Evolutionary conservation across 2,329 filamentous ascomycete species (phyloP).

Genomic region (Microsporum ferrugineum): DNA sequence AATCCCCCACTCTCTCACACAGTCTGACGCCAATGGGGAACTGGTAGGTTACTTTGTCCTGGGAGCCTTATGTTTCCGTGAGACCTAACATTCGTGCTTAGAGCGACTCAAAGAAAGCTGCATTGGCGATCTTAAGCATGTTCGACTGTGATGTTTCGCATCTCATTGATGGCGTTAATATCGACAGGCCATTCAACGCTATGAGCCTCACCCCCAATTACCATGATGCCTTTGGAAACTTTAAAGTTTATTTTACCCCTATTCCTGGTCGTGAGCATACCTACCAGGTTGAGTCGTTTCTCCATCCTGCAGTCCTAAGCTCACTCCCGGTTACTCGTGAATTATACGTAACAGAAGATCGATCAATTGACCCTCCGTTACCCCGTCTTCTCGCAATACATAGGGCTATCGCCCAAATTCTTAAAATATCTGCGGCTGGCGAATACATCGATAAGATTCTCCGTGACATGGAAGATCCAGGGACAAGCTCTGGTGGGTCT

Average conservation of each 20-base stretch:
- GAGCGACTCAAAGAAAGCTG: slow-evolving; percentile 21
- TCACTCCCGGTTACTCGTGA: slow-evolving; percentile 16
- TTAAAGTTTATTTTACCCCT: slow-evolving; percentile 21
- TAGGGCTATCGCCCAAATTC: slow-evolving; percentile 2
- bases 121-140: slow-evolving; percentile 32
- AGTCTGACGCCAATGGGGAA: not conserved
- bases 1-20: not conserved
- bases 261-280: slow-evolving; percentile 14
- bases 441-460: not conserved
- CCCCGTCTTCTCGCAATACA: slow-evolving; percentile 1
- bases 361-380: slow-evolving; percentile 18
- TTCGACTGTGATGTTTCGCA: slow-evolving; percentile 28
- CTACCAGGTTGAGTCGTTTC: slow-evolving; percentile 18
- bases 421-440: not conserved
- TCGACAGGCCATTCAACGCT: slow-evolving; percentile 16
- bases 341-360: slow-evolving; percentile 19
- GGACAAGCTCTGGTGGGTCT: not conserved
- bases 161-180: slow-evolving; percentile 30
- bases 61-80: not conserved
- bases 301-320: not conserved
- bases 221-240: slow-evolving; percentile 10
- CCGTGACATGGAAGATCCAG: not conserved
- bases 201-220: slow-evolving; percentile 1
- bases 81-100: slow-evolving; percentile 3
- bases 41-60: not conserved